phyloP scores from a whole-genome alignment of 176 grass and related monocot species.

The Hsuehochloa calcarea region DNA sequence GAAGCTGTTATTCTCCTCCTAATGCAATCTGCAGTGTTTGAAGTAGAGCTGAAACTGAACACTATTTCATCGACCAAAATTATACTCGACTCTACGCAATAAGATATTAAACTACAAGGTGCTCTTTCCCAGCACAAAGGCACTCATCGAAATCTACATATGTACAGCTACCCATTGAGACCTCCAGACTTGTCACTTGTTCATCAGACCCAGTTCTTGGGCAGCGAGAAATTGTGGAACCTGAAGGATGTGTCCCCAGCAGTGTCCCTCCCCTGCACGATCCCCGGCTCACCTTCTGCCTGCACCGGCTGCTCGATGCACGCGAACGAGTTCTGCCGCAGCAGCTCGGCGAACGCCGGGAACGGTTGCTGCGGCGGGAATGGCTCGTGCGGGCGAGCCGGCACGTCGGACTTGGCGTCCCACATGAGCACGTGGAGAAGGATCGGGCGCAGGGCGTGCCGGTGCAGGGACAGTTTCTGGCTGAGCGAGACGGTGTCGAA shows the following conservation, averaged over 20 bases:
- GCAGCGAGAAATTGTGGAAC: slow-evolving; percentile 74
- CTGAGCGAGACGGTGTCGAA: slow-evolving; percentile 97
- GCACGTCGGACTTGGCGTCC: slow-evolving; percentile 28
- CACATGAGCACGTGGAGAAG: slow-evolving; percentile 86
- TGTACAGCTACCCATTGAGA: slow-evolving; percentile 10
- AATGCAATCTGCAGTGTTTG: not conserved
- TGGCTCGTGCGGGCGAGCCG: not conserved
- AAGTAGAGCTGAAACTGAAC: not conserved
- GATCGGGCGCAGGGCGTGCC: slow-evolving; percentile 77
- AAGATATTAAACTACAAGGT: slow-evolving; percentile 6
- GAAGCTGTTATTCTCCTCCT: not conserved
- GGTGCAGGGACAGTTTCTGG: slow-evolving; percentile 90
- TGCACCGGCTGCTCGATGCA: slow-evolving; percentile 14
- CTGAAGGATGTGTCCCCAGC: slow-evolving; percentile 78
- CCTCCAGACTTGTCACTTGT: not conserved
- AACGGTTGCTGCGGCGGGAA: slow-evolving; percentile 29
- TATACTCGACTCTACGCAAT: not conserved
- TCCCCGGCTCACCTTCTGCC: slow-evolving; percentile 19
- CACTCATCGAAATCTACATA: not conserved
- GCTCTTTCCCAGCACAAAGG: slow-evolving; percentile 6
- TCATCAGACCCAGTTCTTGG: slow-evolving; percentile 89
- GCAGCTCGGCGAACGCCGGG: slow-evolving; percentile 44
- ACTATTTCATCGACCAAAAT: slow-evolving; percentile 16
- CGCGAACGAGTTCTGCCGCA: slow-evolving; percentile 56
- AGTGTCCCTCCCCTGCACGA: slow-evolving; percentile 66